These are phyloP conservation scores for Eimeria necatrix DNA, from an alignment of 169 alveolate genomes.

Conservation along the genomic window DNA sequence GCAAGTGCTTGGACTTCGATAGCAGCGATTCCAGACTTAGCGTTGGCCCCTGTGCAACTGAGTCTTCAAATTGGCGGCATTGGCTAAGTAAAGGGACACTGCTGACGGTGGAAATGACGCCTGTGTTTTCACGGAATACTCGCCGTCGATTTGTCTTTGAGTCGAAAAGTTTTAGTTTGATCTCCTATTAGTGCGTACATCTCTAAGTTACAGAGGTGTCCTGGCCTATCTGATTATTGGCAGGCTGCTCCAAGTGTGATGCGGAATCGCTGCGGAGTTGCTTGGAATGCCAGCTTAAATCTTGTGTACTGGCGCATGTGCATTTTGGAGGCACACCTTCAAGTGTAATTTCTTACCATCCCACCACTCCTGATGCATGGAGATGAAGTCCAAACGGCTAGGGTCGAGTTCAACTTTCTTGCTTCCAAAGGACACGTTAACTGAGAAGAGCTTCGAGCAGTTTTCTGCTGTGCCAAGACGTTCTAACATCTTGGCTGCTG, in stretches of 20 bases:
- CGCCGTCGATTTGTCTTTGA: background rate
- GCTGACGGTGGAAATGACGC: slow-evolving; percentile 63
- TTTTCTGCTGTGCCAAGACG: slow-evolving; percentile 73
- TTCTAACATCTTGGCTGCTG: slow-evolving; percentile 51
- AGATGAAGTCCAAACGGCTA: slow-evolving; percentile 62
- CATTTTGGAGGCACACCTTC: background rate
- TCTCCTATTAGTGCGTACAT: too few relatives aligned
- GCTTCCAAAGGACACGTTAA: slow-evolving; percentile 70
- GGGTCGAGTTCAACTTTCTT: slow-evolving; percentile 74
- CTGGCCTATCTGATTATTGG: too few relatives aligned
- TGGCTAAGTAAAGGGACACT: slow-evolving; percentile 53
- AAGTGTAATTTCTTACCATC: slow-evolving; percentile 57
- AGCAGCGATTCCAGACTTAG: slow-evolving; percentile 56
- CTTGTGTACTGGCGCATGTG: too few relatives aligned
- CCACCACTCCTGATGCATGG: slow-evolving; percentile 77
- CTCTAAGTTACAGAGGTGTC: too few relatives aligned
- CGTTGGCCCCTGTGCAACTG: slow-evolving; percentile 46
- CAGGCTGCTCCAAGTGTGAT: too few relatives aligned
- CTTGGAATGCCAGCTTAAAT: too few relatives aligned
- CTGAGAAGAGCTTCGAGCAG: slow-evolving; percentile 72
- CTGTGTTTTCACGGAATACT: slow-evolving; percentile 21
- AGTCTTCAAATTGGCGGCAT: slow-evolving; percentile 78
- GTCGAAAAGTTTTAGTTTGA: too few relatives aligned
- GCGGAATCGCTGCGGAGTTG: too few relatives aligned
- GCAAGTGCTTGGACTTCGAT: slow-evolving; percentile 61